Base-by-base conservation (phyloP, 1,284 basidiomycete genomes). In the Fomitopsis pinicola region DNA sequence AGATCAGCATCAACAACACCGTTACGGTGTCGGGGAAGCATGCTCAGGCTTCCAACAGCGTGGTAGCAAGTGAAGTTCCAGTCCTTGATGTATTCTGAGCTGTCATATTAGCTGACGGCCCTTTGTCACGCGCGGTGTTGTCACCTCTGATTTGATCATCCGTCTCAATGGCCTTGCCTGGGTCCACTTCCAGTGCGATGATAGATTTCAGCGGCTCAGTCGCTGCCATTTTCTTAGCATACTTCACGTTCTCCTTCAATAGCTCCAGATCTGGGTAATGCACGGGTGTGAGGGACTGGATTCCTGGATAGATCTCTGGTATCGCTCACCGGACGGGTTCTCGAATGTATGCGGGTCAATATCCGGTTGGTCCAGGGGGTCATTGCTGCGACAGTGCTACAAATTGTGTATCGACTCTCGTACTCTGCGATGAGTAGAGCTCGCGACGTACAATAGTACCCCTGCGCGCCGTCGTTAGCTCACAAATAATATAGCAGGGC, bases 1-100 rank as follows among this genome's bases (percentile, higher is more conserved):
- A 83, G 69, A 45, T 72, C 72, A 15, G 76, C 69, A 70, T 80
- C 80, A 48, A 85, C 82, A 30, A 85, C 83, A 64, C 83, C 83
- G 53, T 79, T 80, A 60, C 75, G 66, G 40, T 75, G 73, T 55
- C 75, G 68, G 9, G 82, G 82, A 45, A 83, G 70, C 82, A 83
- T 83, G 0, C 79, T 72, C 59, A 75, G 78, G 63, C 60, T 42
- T 63, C 67, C 46, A 54, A 45, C 14, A 42, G 59, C 63, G 48
- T 64, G 61, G 53, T 54, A 61, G 14, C 44, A 48, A n/a, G 60
- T 61, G n/a, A 36, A 53, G 7, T 58, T 17, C 40, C 55, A 56
- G 15, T 58, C 17, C 50, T 48, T 58, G 26, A 61, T 52, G 26
- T 17, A 54, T 15, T 58, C 60, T 55, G 14, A 8, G 42, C 17